Evolutionary conservation across 23 red algal genomes (phyloP), one percentile per base, ranked within the genome.

Genomic region (Agarophyton chilense): DNA sequence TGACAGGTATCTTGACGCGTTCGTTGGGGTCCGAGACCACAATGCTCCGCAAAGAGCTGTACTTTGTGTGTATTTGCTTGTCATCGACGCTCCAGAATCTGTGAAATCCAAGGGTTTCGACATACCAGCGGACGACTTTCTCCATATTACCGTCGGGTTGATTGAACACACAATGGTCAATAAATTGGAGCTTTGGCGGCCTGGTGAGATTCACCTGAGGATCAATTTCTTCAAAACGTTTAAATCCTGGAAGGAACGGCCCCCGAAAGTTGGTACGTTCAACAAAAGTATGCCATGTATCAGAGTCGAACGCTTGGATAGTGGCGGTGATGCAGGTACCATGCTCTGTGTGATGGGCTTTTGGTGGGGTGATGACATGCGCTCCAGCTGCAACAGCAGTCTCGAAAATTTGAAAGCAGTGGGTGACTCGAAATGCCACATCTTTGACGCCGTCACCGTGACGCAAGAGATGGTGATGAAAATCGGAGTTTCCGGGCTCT

Each of bases 41-140:
- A 40, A 99, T 62, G 29, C 90, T 93, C 0, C 97, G 86, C 72
- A 99, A 66, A 29, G 88, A 87, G 46, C 93, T 94, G 81, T 99
- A 99, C 57, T 99, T 89, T 24, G 97, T 99, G 29, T 95, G 97
- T 35, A 99, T 76, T 57, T 95, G 93, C 67, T 74, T 90, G 76
- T 99, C 97, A 70, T 99, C 97, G 26, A 96, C 93, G 35, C 93
- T 93, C 97, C 97, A 99, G 81, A 99, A 99, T 28, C 97, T 88
- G 40, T 96, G 97, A 78, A 96, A 99, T 17, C 84, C 89, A 28
- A 99, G 77, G 6, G 52, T 88, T 10, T 84, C 61, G 25, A 84
- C 89, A 72, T 99, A 99, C 93, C 97, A 99, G 24, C 79, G 16
- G 8, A 94, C 97, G 0, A 94, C 93, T 56, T 49, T 44, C 14